Base-by-base conservation (phyloP, 257 asterid species). In the Agastache rugosa region DNA sequence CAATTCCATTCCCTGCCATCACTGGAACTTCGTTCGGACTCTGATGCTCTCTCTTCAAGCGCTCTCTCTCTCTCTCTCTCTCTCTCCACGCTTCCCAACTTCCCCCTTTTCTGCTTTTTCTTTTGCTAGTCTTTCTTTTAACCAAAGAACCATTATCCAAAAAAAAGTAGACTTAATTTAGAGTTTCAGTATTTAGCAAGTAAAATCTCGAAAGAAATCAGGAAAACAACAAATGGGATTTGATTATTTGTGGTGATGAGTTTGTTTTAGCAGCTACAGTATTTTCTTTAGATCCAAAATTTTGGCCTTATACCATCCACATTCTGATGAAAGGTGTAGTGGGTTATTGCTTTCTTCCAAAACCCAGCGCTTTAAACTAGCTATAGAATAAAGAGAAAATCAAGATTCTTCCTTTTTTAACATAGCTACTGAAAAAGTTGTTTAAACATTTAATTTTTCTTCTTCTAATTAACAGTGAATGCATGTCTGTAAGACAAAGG, bases 141-240 rank as follows among this genome's bases (percentile, higher is more conserved):
- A 22, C 37, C 22, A 73, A 62, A 73, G 71, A 45, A 47, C 5
- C 62, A 71, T 25, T 64, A 61, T 45, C 77, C 70, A 27, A 4
- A 37, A 41, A 20, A 63, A 19, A 35, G 22, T 27, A 2, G 15
- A 63, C 37, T 35, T 19, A 63, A 19, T 37, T 10, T 1, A 11
- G 17, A 68, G 61, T 50, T 47, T 68, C 73, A 31, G 11, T 11
- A 8, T 7, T 45, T 15, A 45, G 19, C 6, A 8, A 55, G 66
- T 10, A 71, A 48, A 3, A 5, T 16, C 69, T 8, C 67, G 8
- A 69, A 69, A 34, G 48, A 12, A 42, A 48, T 29, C n/a, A 54
- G 41, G 9, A 37, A 55, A 55, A 14, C 42, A 39, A 41, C 56
- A 22, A 70, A 55, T 23, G 73, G 67, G 67, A 39, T 74, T 64